Base-by-base conservation (phyloP, 495 filamentous ascomycete genomes). In the Apodospora peruviana region DNA sequence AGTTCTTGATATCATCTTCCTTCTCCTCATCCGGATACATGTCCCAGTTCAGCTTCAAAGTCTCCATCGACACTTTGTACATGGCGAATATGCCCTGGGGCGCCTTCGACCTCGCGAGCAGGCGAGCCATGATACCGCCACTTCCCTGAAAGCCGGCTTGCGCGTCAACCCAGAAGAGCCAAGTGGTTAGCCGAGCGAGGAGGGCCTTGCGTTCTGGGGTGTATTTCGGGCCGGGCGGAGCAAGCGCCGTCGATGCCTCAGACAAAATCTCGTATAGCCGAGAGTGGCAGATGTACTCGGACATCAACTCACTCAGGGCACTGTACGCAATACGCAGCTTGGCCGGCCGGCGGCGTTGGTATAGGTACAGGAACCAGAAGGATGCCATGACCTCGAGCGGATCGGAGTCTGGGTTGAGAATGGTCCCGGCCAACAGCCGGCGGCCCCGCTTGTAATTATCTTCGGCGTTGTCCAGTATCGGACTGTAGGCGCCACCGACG, bases 1-100 rank as follows among this genome's bases (percentile, higher is more conserved):
- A 44, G 47, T 79, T 77, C 45, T 76, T 66, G 25, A 74, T 69
- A 48, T 79, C 75, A 48, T 79, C 75, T 9, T 67, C 52, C 14
- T 69, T 60, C 52, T 79, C 65, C 14, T 69, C 60, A 20, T 72
- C 66, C 0, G 74, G 75, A 52, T 79, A 79, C 5, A 61, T 52
- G 8, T 67, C 71, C 69, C 70, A 77, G 46, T 60, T 43, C 5
- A 49, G 47, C 38, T 51, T 43, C 19, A 62, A 48, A 2, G 51
- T 46, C 1, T 19, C 47, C 9, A 52, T 46, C 0, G 59, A 60
- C 2, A 50, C 32, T 11, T 61, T 51, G 44, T 56, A 59, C 7
- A 65, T 44, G 29, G 44, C 40, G 37, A 55, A 38, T 3, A 61
- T 45, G 1, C 53, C 51, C n/a, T 40, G 45, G 4, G 23, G 16